Base-by-base conservation (phyloP, 2,329 filamentous ascomycete genomes). In the Diplodia intermedia region DNA sequence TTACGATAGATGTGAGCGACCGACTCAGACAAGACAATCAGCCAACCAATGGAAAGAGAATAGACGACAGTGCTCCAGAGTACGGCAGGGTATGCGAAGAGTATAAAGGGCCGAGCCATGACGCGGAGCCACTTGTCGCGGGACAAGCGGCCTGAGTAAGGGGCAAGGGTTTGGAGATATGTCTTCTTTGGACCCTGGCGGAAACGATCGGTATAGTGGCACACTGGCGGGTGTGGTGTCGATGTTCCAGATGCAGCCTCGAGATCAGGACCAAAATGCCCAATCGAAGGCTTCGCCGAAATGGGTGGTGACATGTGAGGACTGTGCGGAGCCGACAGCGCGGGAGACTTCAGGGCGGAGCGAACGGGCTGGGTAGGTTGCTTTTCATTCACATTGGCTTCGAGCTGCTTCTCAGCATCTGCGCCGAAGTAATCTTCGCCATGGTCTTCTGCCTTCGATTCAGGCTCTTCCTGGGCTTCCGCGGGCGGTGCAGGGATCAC, bases 1-100 rank as follows among this genome's bases (percentile, higher is more conserved):
- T 88, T 83, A 47, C 91, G 88, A 78, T 92, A 98, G 69, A 98
- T 91, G 69, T 90, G 85, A 0, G 92, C 87, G 2, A 98, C 88
- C 0, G 91, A 91, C 79, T 98, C 94, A 0, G 93, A 97, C 1
- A 98, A 86, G 53, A 98, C 93, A 71, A 98, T 97, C 33, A 98
- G 85, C 95, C 94, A 98, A 47, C 94, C 94, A 7, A 98, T 87
- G 0, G 93, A 95, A 73, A 95, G 90, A 0, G 93, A 84, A 77
- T 98, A 98, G 4, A 97, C 88, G 0, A 91, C 83, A 0, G 93
- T 83, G 6, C 92, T 94, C 94, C 94, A 98, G 9, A 97, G 85
- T 1, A 98, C 91, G 0, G 91, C 88, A 0, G 95, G 95, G 75
- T 98, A 97, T 1, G 90, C 87, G 73, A 90, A 97, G 0, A 98